Base-by-base conservation (phyloP, 2,329 filamentous ascomycete species). In the Trichoderma koningiopsis region DNA sequence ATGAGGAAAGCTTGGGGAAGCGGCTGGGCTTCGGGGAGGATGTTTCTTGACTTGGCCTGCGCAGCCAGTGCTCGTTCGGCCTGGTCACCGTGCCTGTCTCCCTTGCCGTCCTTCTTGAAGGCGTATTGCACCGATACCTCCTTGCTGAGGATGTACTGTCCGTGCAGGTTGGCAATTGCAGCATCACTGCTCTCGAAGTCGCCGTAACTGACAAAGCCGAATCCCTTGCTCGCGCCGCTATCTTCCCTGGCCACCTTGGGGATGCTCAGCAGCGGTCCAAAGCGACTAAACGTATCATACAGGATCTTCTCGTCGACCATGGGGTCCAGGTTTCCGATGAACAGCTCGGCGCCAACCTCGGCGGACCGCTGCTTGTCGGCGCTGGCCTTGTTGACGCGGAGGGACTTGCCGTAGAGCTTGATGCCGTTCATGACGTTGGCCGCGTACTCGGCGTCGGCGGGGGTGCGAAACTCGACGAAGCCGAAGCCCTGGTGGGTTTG, bases 71-170 rank as follows among this genome's bases (percentile, higher is more conserved):
- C 92, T 76, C 96, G 87, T 82, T 99, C 96, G 35, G 96, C 96
- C 75, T 94, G 88, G 79, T 99, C 96, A 75, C 96, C 96, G 78
- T 99, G 96, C 70, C 96, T 87, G 82, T 98, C 95, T 75, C 95
- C 95, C 83, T 97, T 97, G 74, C 96, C 96, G 77, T 99, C 96
- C 82, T 98, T 98, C 86, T 99, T 99, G 87, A 97, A 98, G 49
- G 96, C 96, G 80, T 98, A 99, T 81, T 98, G 95, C 56, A 99
- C 96, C 3, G 92, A 92, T 75, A 98, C 91, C 80, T 97, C 92
- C 83, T 97, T 97, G 85, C 96, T 97, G 85, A 97, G 94, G 71
- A 99, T 88, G 81, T 96, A 98, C 82, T 98, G 94, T 63, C 93
- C 93, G 79, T 97, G 92, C 91, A 99, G 94, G 79, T 95, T 96